Conservation (phyloP, 1,284 basidiomycete genomes). For the Wolfiporia cocos region DNA sequence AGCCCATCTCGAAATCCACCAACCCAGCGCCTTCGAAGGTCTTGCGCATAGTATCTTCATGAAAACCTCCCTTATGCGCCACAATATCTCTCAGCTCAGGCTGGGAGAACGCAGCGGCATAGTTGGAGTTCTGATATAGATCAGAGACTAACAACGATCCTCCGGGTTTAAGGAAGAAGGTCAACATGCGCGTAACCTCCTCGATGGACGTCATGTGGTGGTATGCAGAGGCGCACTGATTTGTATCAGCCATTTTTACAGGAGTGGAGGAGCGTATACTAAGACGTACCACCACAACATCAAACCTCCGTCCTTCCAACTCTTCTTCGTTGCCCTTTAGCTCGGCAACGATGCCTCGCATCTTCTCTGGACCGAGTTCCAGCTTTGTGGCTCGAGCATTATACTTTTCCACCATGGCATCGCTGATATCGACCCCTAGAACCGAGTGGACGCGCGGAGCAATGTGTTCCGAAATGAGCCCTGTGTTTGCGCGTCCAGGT, state of each 20-base stretch:
- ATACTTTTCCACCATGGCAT: conserved; percentile 52
- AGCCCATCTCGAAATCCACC: conserved; percentile 31
- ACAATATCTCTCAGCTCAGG: conserved; percentile 32
- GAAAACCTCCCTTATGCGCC: conserved; percentile 42
- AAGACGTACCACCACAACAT: conserved; percentile 49
- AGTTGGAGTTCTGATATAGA: not conserved
- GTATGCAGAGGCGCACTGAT: conserved; percentile 58
- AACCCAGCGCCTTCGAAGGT: conserved; percentile 43
- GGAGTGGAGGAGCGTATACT: not conserved
- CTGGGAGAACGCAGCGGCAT: not conserved
- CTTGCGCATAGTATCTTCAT: conserved; percentile 35
- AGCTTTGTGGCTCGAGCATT: conserved; percentile 47
- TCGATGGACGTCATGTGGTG: conserved; percentile 54
- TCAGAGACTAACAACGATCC: conserved; percentile 45
- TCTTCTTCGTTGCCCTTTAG: conserved; percentile 38
- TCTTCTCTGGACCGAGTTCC: conserved; percentile 48
- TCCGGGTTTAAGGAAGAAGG: conserved; percentile 50
- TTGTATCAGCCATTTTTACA: not conserved
- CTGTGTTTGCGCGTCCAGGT: conserved; percentile 23
- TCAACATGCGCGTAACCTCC: conserved; percentile 41
- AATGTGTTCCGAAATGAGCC: conserved; percentile 50
- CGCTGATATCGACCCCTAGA: conserved; percentile 63
- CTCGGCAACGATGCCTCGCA: conserved; percentile 45
- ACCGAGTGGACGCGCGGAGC: conserved; percentile 46
- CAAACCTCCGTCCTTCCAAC: conserved; percentile 45